Percentiles rank a stretch among this genome's conserved stretches.
phyloP scores from a whole-genome alignment of 202 grass and related monocot species.

The Zizania palustris region DNA sequence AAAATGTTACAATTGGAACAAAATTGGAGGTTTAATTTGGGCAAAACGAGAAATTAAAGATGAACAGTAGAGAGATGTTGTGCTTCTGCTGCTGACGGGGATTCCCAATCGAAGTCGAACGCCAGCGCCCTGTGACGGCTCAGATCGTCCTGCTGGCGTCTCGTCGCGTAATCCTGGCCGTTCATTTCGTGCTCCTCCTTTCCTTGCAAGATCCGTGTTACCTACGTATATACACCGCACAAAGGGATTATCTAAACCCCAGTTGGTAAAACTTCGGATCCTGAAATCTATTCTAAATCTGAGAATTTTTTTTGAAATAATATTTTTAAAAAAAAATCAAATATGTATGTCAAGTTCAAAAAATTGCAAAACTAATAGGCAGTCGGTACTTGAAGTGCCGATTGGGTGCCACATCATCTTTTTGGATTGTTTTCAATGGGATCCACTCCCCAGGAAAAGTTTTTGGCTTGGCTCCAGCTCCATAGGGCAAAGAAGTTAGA shows the following conservation, averaged over 20 bases:
- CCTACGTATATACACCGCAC: slow-evolving; percentile 27
- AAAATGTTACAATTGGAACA: neutral
- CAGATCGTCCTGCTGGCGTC: slow-evolving; percentile 45
- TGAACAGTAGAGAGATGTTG: neutral
- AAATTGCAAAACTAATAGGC: too few species aligned
- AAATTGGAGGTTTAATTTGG: neutral
- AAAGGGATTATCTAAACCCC: neutral
- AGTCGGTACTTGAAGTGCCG: too few species aligned
- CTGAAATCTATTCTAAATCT: too few species aligned
- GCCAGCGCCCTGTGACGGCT: slow-evolving; percentile 58
- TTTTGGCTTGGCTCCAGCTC: too few species aligned
- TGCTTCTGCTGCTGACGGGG: neutral
- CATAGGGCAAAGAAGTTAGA: too few species aligned
- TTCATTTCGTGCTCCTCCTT: slow-evolving; percentile 42
- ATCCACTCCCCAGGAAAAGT: too few species aligned
- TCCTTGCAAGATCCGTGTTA: slow-evolving; percentile 36
- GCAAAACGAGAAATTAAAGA: neutral
- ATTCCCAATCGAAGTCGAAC: slow-evolving; percentile 47
- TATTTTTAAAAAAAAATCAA: too few species aligned
- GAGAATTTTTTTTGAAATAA: too few species aligned
- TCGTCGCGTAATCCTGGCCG: slow-evolving; percentile 40
- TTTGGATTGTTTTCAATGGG: too few species aligned
- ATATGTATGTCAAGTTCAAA: too few species aligned
- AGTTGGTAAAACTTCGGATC: too few species aligned
- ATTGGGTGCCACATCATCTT: too few species aligned